Base-by-base conservation (phyloP, 495 filamentous ascomycete genomes). In the Pseudotulostoma volvatum region DNA sequence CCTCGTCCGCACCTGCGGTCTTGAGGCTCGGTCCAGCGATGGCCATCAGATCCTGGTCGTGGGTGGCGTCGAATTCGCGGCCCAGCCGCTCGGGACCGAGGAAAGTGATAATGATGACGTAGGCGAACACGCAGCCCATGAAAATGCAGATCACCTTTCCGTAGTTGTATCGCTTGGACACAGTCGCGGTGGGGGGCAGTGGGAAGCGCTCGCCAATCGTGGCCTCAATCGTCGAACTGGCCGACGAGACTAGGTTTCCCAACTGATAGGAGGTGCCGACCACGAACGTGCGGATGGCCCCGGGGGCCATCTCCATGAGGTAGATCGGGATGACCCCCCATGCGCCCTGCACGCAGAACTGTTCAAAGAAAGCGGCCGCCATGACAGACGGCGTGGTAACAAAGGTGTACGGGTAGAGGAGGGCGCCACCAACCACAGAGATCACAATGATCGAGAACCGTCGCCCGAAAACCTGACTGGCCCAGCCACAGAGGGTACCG, bases 121-220 rank as follows among this genome's bases (percentile, higher is more conserved):
- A 94, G 4, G 56, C 77, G 55, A 76, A 93, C n/a, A 93, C 87
- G 46, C 82, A 87, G 2, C 73, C 87, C 81, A 93, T 84, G 54
- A 93, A 87, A 48, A 94, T 90, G 42, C 81, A 84, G 45, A 94
- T 87, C 3, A 94, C 86, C 44, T 80, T 80, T 9, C 87, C 86
- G 38, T 93, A 94, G 35, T 84, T 60, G 52, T 87, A 93, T 18
- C 84, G 61, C 3, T 62, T 61, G 31, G 46, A 14, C 0, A 39
- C 48, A 14, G 55, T 56, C 8, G 62, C 50, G 1, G 66, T 67
- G 0, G 67, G 64, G 4, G 77, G 69, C 2, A 94, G 63, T 0
- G 83, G 83, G 57, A 90, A 93, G 3, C 73, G 67, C 57, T 86
- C 70, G 28, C 85, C 84, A 43, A 87, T 79, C 0, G 76, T 85